phyloP scores from a whole-genome alignment of 352 stramenopile species.

The Globisporangium perplexum region DNA sequence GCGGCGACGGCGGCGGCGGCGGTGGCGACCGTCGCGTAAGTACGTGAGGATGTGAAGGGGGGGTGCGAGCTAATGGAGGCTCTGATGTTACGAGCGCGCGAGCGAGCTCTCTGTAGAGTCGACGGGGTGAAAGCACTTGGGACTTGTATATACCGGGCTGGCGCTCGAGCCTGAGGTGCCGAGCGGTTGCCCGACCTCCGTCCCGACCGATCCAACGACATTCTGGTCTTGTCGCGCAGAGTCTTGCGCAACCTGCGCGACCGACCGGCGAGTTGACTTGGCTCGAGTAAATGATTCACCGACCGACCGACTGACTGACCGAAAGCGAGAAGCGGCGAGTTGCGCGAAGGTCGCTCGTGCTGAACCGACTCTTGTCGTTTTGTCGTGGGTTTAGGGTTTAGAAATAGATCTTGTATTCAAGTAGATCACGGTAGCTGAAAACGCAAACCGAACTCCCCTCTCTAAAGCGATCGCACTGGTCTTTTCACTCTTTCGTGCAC shows the following conservation, averaged over 20 bases:
- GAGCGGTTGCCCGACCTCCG: conserved; percentile 3
- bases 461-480: too few relatives aligned
- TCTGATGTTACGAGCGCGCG: not conserved
- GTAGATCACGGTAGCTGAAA: not conserved
- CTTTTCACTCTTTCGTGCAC: too few relatives aligned
- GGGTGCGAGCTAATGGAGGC: conserved; percentile 2
- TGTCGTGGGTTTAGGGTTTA: not conserved
- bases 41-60: conserved; percentile 9
- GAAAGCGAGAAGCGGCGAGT: too few relatives aligned
- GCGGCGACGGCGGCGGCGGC: too few relatives aligned
- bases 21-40: conserved; percentile 6
- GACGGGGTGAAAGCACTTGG: conserved; percentile 1
- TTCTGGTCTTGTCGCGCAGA: conserved; percentile 4
- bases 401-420: not conserved
- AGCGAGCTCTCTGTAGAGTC: not conserved
- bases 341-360: too few relatives aligned
- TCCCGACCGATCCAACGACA: conserved; percentile 9
- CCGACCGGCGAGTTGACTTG: too few relatives aligned
- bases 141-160: not conserved
- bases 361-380: not conserved
- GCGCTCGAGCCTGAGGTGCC: not conserved
- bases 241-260: conserved; percentile 14
- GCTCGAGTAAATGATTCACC: too few relatives aligned
- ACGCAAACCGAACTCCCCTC: not conserved
- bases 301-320: too few relatives aligned